Evolutionary conservation across 805 yeast genomes (phyloP).

Genomic region (Metschnikowia anglica): DNA sequence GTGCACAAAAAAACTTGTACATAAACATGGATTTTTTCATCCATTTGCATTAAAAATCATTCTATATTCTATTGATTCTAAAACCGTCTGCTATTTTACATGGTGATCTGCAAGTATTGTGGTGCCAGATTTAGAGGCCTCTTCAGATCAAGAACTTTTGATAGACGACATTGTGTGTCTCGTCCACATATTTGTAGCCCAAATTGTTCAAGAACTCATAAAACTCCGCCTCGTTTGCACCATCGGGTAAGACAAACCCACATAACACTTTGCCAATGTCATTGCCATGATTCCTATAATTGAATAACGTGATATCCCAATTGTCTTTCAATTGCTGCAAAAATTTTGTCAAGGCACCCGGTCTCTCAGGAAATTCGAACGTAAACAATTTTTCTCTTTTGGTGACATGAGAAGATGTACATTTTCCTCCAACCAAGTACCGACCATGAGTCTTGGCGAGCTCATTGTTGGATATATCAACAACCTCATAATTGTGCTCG

Average conservation of each 20-base stretch:
- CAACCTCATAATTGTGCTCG: conserved; percentile 64
- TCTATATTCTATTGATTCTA: neutral
- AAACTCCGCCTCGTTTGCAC: conserved; percentile 59
- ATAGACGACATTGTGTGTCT: conserved; percentile 83
- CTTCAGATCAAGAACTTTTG: conserved; percentile 59
- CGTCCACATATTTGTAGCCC: conserved; percentile 78
- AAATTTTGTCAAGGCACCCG: conserved; percentile 87
- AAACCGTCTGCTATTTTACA: too few species aligned
- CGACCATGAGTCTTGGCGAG: conserved; percentile 96
- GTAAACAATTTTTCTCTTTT: conserved; percentile 74
- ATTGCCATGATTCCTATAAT: conserved; percentile 94
- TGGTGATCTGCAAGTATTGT: too few species aligned
- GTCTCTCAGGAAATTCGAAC: conserved; percentile 96
- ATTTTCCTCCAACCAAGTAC: conserved; percentile 91
- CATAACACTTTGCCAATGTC: conserved; percentile 92
- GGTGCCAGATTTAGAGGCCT: too few species aligned
- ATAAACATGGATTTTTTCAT: too few species aligned
- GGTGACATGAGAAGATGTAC: conserved; percentile 44
- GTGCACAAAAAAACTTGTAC: conserved; percentile 1
- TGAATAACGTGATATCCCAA: conserved; percentile 94
- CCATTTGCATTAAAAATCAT: too few species aligned
- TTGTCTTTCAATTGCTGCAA: conserved; percentile 64
- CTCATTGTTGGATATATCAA: conserved; percentile 88
- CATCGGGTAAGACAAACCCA: conserved; percentile 80
- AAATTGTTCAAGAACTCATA: conserved; percentile 64